phyloP scores from a whole-genome alignment of 257 asterid species.

The Nicotiana benthamiana region DNA sequence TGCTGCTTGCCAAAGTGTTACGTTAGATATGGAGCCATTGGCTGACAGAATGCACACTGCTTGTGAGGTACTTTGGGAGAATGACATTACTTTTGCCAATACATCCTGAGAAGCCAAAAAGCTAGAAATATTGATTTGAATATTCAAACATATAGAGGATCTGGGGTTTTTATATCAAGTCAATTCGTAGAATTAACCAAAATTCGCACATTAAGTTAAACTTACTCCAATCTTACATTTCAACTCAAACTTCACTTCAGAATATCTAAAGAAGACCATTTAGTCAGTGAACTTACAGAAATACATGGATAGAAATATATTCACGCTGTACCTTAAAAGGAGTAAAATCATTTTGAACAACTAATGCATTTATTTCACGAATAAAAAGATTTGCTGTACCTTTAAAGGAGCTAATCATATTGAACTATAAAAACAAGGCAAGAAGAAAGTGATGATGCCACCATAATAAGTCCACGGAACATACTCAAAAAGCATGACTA shows the following conservation, averaged over 20 bases:
- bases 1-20: conserved; percentile 12
- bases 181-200: not conserved
- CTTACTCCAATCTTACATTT: not conserved
- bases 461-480: not conserved
- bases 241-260: not conserved
- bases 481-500: not conserved
- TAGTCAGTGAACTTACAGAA: not conserved
- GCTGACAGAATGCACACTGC: conserved; percentile 9
- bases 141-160: not conserved
- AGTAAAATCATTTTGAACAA: not conserved
- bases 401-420: too few species aligned
- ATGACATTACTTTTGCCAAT: conserved; percentile 11
- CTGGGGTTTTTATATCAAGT: not conserved
- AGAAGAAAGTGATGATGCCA: not conserved
- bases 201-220: not conserved
- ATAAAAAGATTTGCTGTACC: too few species aligned
- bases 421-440: too few species aligned
- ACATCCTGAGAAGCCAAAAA: conserved; percentile 13
- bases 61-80: conserved; percentile 6
- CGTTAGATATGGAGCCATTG: conserved; percentile 15
- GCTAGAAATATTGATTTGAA: not conserved
- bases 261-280: not conserved
- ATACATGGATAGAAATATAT: not conserved
- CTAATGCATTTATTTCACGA: too few species aligned
- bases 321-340: not conserved